Evolutionary conservation across 768 basidiomycete species (phyloP), one percentile per base, ranked within the genome.

Genomic region (Coprinopsis cinerea): DNA sequence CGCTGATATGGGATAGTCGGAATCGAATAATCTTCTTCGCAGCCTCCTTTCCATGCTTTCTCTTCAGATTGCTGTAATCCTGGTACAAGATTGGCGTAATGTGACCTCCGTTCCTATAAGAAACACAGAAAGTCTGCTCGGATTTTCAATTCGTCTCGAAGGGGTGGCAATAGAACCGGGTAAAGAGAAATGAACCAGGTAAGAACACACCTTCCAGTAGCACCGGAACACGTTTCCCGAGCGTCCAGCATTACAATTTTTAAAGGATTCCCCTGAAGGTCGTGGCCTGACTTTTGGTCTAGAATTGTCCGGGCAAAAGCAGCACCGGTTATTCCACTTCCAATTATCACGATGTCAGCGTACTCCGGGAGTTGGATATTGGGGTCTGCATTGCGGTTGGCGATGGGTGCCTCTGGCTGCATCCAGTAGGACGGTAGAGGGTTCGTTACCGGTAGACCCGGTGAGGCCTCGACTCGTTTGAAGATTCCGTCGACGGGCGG

Each of bases 231-330:
- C 0, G 73, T 72, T 10, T 87, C 85, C 47, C 92, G 67, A 2
- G 91, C 92, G 56, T 95, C 92, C 18, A 95, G 73, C 71, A 92
- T 82, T 18, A 89, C 77, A 1, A 93, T 62, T 30, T 68, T 65
- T 13, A 78, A 51, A 24, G 54, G 49, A 23, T 59, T 61, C 22
- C 58, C 62, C 7, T 58, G 52, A 24, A 48, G 51, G 11, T 51
- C 39, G 28, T 46, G 43, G 47, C 63, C 57, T 24, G 50, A 47
- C 5, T 61, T 56, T 15, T 62, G 61, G 34, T 72, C 67, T 14
- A 88, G 67, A 20, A 84, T 52, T 7, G 75, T 73, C 53, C 79
- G 74, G 3, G 77, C 80, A 39, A 86, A 62, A 1, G 81, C 72
- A 0, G 83, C 72, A 2, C 86, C 85, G 0, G 87, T 82, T 51